Conservation (phyloP, 352 stramenopile species). For the Phytophthora rubi region DNA sequence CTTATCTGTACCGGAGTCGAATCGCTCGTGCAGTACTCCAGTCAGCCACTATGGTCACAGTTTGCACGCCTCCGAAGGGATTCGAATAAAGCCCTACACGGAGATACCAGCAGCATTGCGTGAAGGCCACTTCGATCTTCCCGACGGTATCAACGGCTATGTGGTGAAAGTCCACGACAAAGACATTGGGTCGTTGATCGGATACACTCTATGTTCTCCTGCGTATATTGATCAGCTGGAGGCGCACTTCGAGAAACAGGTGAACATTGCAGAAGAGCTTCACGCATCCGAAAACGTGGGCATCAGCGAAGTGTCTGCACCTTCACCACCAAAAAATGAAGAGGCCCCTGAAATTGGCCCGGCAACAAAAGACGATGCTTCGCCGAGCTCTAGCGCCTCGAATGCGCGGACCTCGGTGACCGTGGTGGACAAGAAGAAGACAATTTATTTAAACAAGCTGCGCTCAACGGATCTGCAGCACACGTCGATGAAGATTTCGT, state of each 20-base stretch:
- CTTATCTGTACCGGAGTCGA: slow-evolving; percentile 48
- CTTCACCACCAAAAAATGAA: slow-evolving; percentile 26
- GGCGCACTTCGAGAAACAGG: slow-evolving; percentile 55
- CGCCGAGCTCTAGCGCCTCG: slow-evolving; percentile 11
- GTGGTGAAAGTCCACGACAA: slow-evolving; percentile 85
- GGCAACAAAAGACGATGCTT: not conserved
- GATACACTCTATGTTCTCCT: slow-evolving; percentile 77
- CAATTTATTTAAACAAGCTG: slow-evolving; percentile 75
- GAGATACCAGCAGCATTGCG: slow-evolving; percentile 51
- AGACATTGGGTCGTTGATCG: slow-evolving; percentile 83
- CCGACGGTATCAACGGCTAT: slow-evolving; percentile 73
- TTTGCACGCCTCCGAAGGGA: slow-evolving; percentile 42
- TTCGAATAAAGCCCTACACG: slow-evolving; percentile 61
- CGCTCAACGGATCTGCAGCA: slow-evolving; percentile 74
- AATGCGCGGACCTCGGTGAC: slow-evolving; percentile 21
- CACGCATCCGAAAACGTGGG: slow-evolving; percentile 27
- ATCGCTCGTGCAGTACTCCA: slow-evolving; percentile 34
- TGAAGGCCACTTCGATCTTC: slow-evolving; percentile 80
- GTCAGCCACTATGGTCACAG: slow-evolving; percentile 32
- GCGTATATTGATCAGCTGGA: slow-evolving; percentile 79
- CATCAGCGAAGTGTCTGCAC: slow-evolving; percentile 28
- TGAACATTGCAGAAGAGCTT: slow-evolving; percentile 66
- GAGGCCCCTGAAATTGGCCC: slow-evolving; percentile 16
- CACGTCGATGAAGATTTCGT: slow-evolving; percentile 83
- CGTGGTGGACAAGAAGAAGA: slow-evolving; percentile 45